Evolutionary conservation across 129 eudicot genomes (phyloP).

Genomic region (Lactuca saligna): DNA sequence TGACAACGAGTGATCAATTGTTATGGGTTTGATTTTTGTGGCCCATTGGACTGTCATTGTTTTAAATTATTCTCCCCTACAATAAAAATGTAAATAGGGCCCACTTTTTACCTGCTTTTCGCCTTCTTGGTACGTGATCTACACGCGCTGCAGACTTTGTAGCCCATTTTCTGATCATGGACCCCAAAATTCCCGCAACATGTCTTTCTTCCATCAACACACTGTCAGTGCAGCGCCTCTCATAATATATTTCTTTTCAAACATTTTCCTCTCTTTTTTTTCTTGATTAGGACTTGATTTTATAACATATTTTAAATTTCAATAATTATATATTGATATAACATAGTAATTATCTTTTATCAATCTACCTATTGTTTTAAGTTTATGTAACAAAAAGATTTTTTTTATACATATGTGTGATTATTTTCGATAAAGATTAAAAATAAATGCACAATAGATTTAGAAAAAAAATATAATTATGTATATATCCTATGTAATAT

Average conservation of each 20-base stretch:
- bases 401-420: too few relatives aligned
- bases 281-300: not conserved
- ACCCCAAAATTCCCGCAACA: constrained; percentile 26
- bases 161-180: constrained; percentile 14
- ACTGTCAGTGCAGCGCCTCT: constrained; percentile 9
- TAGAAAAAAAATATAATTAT: too few relatives aligned
- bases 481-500: too few relatives aligned
- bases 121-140: constrained; percentile 6
- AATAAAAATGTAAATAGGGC: constrained; percentile 10
- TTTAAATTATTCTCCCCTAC: not conserved
- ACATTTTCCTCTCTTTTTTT: too few relatives aligned
- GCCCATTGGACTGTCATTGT: constrained; percentile 17
- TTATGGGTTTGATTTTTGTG: constrained; percentile 18
- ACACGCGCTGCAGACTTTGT: constrained; percentile 27
- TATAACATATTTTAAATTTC: too few relatives aligned
- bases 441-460: too few relatives aligned
- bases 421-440: too few relatives aligned
- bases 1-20: not conserved
- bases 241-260: not conserved
- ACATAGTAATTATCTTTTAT: too few relatives aligned
- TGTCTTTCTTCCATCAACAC: constrained; percentile 2
- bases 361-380: too few relatives aligned
- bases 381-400: too few relatives aligned
- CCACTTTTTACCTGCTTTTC: not conserved
- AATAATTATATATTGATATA: too few relatives aligned